A percentile compares a stretch with the other conserved stretches of the same genome.
These are phyloP conservation scores for Tetrahymena elliotti DNA, from an alignment of 73 alveolate genomes.

Conservation along the genomic window DNA sequence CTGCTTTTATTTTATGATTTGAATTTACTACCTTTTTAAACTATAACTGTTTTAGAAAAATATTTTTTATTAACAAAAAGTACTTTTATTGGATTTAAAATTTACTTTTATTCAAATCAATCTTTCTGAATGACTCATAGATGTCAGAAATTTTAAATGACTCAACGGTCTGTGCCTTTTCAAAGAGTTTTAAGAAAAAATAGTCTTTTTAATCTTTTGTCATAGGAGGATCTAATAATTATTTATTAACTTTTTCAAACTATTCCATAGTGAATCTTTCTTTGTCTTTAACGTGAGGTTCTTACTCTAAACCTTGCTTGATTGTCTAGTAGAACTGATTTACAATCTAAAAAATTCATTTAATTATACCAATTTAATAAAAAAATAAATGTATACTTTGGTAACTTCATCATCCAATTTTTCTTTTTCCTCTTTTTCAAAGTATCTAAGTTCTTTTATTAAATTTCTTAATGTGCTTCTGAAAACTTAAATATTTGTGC, in stretches of 20 bases:
- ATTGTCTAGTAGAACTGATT: neutral
- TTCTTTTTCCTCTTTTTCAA: neutral
- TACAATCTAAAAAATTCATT: neutral
- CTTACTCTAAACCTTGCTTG: neutral
- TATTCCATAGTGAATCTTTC: neutral
- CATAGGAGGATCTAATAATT: neutral
- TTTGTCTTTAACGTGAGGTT: neutral
- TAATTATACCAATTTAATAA: too few species aligned
- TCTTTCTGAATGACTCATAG: neutral
- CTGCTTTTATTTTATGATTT: neutral
- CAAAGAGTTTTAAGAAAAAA: neutral
- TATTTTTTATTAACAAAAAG: neutral
- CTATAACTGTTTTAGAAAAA: neutral
- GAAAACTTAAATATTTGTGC: neutral
- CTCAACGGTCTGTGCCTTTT: neutral
- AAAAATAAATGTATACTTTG: neutral
- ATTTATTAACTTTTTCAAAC: neutral
- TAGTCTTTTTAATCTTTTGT: neutral
- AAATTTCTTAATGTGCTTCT: neutral
- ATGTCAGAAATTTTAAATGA: neutral
- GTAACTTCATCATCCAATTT: neutral
- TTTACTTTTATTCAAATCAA: neutral
- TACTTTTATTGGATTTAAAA: neutral
- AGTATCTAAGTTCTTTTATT: neutral
- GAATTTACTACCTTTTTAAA: neutral